These are phyloP conservation scores for Nothophaeocryptopus gaeumannii DNA, from an alignment of 2,329 filamentous ascomycete genomes.

Conservation along the genomic window DNA sequence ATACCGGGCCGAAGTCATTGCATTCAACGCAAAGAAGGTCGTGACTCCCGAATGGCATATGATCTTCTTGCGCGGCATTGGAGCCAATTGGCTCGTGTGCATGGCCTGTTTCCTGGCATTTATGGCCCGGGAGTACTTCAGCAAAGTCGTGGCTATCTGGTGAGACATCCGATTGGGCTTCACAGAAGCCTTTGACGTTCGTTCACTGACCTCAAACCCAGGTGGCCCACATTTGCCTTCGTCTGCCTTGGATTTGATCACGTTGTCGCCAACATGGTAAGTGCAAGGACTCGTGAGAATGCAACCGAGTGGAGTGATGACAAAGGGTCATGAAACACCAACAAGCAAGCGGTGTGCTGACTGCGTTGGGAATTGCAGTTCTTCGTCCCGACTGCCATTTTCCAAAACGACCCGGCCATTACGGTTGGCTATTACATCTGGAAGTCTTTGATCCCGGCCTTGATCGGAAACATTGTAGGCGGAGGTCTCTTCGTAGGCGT, in stretches of 20 bases:
- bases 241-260: constrained; percentile 46
- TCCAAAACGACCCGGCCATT: constrained; percentile 44
- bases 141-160: constrained; percentile 57
- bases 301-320: no score
- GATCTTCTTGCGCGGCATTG: constrained; percentile 55
- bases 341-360: background rate
- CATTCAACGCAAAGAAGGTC: constrained; percentile 50
- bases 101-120: constrained; percentile 51
- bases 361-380: constrained; percentile 10
- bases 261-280: constrained; percentile 58
- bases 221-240: constrained; percentile 21
- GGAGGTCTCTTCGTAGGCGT: constrained; percentile 53
- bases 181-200: no score
- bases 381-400: constrained; percentile 49
- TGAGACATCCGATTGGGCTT: constrained; percentile 25
- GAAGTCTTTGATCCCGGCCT: constrained; percentile 55
- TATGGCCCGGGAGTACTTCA: constrained; percentile 51
- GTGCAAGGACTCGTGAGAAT: constrained; percentile 31
- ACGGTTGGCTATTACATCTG: constrained; percentile 54
- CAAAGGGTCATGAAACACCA: background rate
- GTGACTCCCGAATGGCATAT: constrained; percentile 50
- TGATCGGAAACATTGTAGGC: constrained; percentile 55
- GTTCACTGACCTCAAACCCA: no score
- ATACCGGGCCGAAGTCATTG: constrained; percentile 45
- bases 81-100: constrained; percentile 58